Conservation (phyloP, 495 filamentous ascomycete genomes). For the Lepidopterella palustris region DNA sequence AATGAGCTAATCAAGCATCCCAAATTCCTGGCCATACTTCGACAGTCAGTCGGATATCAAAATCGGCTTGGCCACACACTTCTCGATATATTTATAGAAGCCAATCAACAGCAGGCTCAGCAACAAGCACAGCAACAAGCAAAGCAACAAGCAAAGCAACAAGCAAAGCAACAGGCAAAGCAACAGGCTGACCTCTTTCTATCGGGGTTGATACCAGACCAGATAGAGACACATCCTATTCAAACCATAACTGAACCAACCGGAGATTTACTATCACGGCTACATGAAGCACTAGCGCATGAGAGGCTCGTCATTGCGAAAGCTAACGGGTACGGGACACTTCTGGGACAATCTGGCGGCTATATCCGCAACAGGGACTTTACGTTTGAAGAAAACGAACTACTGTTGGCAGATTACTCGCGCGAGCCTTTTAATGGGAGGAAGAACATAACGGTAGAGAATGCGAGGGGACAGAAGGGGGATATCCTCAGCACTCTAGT, state of each 20-base stretch:
- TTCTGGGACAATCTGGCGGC: not conserved
- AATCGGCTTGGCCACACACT: not conserved
- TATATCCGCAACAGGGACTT: not conserved
- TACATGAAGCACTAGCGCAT: not conserved
- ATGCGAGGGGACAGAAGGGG: slow-evolving; percentile 1
- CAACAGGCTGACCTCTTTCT: not conserved
- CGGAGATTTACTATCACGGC: not conserved
- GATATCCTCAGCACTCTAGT: slow-evolving; percentile 3
- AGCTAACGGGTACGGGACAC: slow-evolving; percentile 1
- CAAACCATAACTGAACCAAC: not conserved
- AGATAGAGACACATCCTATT: not conserved
- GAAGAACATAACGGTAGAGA: slow-evolving; percentile 3
- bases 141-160: too few relatives aligned
- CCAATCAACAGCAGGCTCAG: not conserved
- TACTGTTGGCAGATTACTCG: slow-evolving; percentile 1
- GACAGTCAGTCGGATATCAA: not conserved
- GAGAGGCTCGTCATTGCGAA: not conserved
- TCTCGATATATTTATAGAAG: not conserved
- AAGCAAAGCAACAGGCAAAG: not conserved
- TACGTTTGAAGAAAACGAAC: not conserved
- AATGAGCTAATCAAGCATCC: not conserved
- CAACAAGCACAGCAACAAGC: too few relatives aligned
- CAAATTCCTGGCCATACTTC: not conserved
- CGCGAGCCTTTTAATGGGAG: not conserved
- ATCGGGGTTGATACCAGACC: not conserved